Conservation (phyloP, 495 filamentous ascomycete species). For the Mycothermus thermophilus region DNA sequence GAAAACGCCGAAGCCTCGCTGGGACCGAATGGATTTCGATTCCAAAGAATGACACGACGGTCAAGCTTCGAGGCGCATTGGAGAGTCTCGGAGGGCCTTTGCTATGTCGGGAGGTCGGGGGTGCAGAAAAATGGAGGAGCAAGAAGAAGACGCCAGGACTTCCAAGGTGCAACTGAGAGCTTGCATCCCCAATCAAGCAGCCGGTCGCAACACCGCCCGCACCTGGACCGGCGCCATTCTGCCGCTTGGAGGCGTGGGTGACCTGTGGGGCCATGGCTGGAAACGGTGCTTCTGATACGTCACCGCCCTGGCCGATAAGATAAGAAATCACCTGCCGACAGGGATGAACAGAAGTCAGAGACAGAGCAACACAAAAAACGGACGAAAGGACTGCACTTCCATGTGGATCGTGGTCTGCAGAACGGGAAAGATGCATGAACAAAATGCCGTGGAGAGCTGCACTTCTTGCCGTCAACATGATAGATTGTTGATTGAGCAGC, state of each 20-base stretch:
- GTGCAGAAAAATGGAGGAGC: conserved; percentile 11
- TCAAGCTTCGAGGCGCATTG: neutral
- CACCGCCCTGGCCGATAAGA: conserved; percentile 18
- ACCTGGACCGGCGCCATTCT: conserved; percentile 4
- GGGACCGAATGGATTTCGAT: neutral
- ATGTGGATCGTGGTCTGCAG: too few species aligned
- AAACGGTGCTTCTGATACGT: conserved; percentile 14
- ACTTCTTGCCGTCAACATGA: too few species aligned
- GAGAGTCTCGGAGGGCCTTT: neutral
- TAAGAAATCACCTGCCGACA: conserved; percentile 10
- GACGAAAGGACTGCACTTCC: too few species aligned
- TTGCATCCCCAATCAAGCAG: conserved; percentile 1
- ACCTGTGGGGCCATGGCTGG: neutral
- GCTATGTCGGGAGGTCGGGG: neutral
- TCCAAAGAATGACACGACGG: neutral
- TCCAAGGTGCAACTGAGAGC: too few species aligned
- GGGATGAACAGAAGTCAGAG: too few species aligned
- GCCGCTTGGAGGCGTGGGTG: conserved; percentile 6
- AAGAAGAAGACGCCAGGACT: too few species aligned
- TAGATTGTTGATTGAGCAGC: too few species aligned
- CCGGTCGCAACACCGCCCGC: neutral
- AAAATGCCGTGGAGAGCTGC: too few species aligned
- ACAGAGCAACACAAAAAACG: too few species aligned
- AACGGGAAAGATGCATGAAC: too few species aligned
- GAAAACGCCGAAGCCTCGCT: too few species aligned